Base-by-base conservation (phyloP, 2,329 filamentous ascomycete genomes). In the Calonectria multiphialidica region DNA sequence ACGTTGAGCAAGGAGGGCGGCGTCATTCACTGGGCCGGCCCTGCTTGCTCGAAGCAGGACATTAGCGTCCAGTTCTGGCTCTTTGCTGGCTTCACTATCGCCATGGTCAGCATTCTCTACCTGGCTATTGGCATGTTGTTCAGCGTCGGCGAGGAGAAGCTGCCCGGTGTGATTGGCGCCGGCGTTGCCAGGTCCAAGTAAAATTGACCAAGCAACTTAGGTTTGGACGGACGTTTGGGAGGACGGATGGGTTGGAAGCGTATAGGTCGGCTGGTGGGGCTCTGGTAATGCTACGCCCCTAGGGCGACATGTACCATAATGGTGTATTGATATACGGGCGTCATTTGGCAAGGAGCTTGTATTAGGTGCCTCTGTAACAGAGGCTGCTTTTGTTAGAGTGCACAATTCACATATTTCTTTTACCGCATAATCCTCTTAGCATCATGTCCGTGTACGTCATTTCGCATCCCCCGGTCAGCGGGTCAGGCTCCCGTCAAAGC, bases 151-250 rank as follows among this genome's bases (percentile, higher is more conserved):
- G 91, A 94, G 82, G 92, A 98, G 86, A 93, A 95, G 84, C 87
- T 98, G 75, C 97, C 97, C 0, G 95, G 95, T 78, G 96, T 99
- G 10, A 96, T 99, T 83, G 95, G 95, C n/a, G 97, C 97, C 59
- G 97, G 97, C 75, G 96, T 99, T 44, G 94, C 93, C 75, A 90
- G 92, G 71, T 88, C 92, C 40, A 95, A 93, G 84, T 90, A 86
- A 80, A 66, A 61, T 28, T 28, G 57, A 18, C 44, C 21, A 55
- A 49, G 53, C 21, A 8, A 15, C 25, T 59, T 9, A 47, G 45
- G 40, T 68, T 33, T 33, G 21, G 49, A 57, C 63, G 42, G 33
- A 62, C 28, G 68, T 47, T 69, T 66, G 50, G 72, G 57, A 67
- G 69, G 50, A 72, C 49, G 72, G 72, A 71, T 63, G 69, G 70